A percentile compares a stretch with the other conserved stretches of the same genome.
Evolutionary conservation across 352 stramenopile species (phyloP).

Genomic region (Pythium angustatum): DNA sequence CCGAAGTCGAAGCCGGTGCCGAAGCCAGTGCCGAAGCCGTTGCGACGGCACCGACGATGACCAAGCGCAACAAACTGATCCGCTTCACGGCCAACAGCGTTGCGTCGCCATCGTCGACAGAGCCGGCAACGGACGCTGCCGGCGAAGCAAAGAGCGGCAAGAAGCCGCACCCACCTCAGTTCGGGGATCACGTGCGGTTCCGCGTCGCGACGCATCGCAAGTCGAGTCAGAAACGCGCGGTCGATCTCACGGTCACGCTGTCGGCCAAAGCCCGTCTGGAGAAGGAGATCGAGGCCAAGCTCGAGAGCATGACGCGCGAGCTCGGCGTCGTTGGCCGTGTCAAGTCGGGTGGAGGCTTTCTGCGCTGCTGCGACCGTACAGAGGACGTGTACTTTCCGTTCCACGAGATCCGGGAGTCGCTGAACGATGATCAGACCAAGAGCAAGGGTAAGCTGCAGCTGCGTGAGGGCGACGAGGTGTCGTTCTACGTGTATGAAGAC

Average conservation of each 20-base stretch:
- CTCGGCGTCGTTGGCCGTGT: slow-evolving; percentile 57
- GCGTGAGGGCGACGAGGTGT: slow-evolving; percentile 71
- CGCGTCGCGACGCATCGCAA: slow-evolving; percentile 73
- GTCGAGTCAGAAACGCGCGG: slow-evolving; percentile 58
- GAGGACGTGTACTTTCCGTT: slow-evolving; percentile 77
- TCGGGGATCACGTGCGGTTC: slow-evolving; percentile 75
- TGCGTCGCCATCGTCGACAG: background rate
- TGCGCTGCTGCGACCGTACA: slow-evolving; percentile 65
- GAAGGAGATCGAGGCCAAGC: slow-evolving; percentile 67
- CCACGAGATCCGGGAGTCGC: slow-evolving; percentile 53
- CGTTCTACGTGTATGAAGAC: slow-evolving; percentile 79
- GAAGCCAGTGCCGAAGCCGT: background rate
- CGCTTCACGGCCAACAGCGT: slow-evolving; percentile 66
- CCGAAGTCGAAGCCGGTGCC: background rate
- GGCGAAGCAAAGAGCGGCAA: slow-evolving; percentile 22
- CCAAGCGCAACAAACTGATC: slow-evolving; percentile 35
- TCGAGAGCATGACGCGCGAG: slow-evolving; percentile 57
- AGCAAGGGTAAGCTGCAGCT: slow-evolving; percentile 31
- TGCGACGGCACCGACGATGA: slow-evolving; percentile 29
- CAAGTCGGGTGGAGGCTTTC: slow-evolving; percentile 67
- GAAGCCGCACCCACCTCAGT: slow-evolving; percentile 39
- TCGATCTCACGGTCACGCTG: slow-evolving; percentile 57
- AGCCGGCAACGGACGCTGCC: slow-evolving; percentile 19
- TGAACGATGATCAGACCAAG: slow-evolving; percentile 28
- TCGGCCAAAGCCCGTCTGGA: slow-evolving; percentile 67